Conservation (phyloP, 805 yeast genomes). For the Wickerhamiella occidentalis region DNA sequence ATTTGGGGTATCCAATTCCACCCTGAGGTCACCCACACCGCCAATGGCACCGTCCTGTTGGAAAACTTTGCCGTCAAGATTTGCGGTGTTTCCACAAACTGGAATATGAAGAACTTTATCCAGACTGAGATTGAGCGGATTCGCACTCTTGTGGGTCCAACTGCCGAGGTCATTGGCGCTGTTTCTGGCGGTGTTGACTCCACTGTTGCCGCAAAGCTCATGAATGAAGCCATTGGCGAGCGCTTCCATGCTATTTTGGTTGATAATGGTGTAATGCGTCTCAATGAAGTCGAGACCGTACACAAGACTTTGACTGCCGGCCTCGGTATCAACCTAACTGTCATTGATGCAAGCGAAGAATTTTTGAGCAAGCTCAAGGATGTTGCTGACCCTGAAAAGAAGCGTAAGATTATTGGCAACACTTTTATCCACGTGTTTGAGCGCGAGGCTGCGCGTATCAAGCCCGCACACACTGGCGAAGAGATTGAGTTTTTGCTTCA, state of each 20-base stretch:
- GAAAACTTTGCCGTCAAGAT: slow-evolving; percentile 87
- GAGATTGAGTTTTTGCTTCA: slow-evolving; percentile 89
- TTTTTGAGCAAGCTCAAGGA: slow-evolving; percentile 80
- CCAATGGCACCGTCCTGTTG: slow-evolving; percentile 74
- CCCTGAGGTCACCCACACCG: slow-evolving; percentile 96
- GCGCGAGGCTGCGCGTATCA: slow-evolving; percentile 84
- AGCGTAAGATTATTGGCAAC: slow-evolving; percentile 96
- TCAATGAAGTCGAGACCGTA: slow-evolving; percentile 81
- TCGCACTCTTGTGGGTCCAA: slow-evolving; percentile 83
- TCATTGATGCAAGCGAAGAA: slow-evolving; percentile 86
- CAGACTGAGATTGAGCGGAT: slow-evolving; percentile 94
- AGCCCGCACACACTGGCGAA: slow-evolving; percentile 67
- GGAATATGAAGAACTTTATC: slow-evolving; percentile 97
- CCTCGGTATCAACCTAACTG: slow-evolving; percentile 86
- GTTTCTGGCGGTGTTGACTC: slow-evolving; percentile 99
- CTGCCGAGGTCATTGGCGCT: slow-evolving; percentile 98
- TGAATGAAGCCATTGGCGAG: slow-evolving; percentile 97
- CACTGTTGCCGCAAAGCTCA: slow-evolving; percentile 95
- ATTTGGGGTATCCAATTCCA: slow-evolving; percentile 97
- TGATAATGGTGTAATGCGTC: slow-evolving; percentile 95
- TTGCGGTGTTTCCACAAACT: slow-evolving; percentile 76
- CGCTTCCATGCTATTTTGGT: slow-evolving; percentile 97
- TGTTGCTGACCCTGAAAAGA: slow-evolving; percentile 96
- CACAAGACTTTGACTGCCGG: slow-evolving; percentile 84
- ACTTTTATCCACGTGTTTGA: slow-evolving; percentile 95